Conservation (phyloP, 441 rosid genomes). For the Adansonia grandidieri region DNA sequence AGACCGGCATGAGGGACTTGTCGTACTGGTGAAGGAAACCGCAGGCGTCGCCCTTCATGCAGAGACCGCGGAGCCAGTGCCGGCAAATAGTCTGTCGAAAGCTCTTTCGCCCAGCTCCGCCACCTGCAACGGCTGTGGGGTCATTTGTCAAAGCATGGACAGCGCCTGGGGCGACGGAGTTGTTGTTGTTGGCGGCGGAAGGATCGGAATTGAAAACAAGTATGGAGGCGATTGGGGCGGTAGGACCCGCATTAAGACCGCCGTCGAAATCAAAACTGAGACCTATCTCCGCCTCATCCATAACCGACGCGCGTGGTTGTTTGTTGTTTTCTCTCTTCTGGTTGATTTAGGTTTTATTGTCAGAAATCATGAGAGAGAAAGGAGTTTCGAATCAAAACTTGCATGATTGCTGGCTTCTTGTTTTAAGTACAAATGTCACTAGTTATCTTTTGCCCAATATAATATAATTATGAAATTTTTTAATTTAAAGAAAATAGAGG, state of each 20-base stretch:
- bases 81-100: slow-evolving; percentile 97
- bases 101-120: slow-evolving; percentile 70
- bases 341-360: slow-evolving; percentile 21
- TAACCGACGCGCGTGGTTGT: slow-evolving; percentile 15
- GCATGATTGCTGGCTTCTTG: too few relatives aligned
- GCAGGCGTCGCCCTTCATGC: slow-evolving; percentile 99
- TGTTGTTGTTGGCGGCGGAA: slow-evolving; percentile 26
- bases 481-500: too few relatives aligned
- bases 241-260: slow-evolving; percentile 71
- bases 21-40: slow-evolving; percentile 97
- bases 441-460: too few relatives aligned
- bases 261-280: slow-evolving; percentile 98
- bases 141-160: slow-evolving; percentile 32
- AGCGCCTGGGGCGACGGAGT: slow-evolving; percentile 29
- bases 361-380: background rate
- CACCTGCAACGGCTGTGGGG: slow-evolving; percentile 27
- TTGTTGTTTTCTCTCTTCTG: background rate
- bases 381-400: background rate
- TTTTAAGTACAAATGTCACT: too few relatives aligned
- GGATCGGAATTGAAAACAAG: slow-evolving; percentile 54
- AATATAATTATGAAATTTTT: too few relatives aligned
- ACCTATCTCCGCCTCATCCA: slow-evolving; percentile 92
- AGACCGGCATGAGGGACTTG: slow-evolving; percentile 96
- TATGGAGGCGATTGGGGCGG: slow-evolving; percentile 51
- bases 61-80: slow-evolving; percentile 97